A percentile compares a stretch with the other conserved stretches of the same genome.
Evolutionary conservation across 106 monocot genomes (phyloP).

Genomic region (Dendrobium officinale): DNA sequence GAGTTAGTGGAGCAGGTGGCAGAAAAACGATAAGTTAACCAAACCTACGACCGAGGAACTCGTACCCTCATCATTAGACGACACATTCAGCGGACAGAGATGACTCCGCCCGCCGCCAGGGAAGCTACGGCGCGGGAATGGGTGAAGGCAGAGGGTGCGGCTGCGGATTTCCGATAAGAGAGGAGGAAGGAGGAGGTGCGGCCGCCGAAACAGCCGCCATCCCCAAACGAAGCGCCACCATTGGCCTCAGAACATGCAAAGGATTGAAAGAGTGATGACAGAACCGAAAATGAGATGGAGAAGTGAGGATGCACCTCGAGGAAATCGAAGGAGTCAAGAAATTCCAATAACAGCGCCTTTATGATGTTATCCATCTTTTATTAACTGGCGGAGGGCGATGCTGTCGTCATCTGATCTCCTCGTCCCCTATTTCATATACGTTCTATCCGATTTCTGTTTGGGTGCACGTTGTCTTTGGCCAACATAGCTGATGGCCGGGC

Average conservation of each 20-base stretch:
- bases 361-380: neutral
- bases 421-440: neutral
- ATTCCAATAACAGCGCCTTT: neutral
- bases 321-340: neutral
- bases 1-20: neutral
- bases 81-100: neutral
- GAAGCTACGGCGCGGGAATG: neutral
- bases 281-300: neutral
- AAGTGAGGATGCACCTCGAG: neutral
- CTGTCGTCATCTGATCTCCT: neutral
- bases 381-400: neutral
- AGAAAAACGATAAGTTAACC: neutral
- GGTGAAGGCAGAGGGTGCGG: neutral
- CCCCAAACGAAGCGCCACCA: neutral
- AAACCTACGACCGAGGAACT: neutral
- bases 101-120: neutral
- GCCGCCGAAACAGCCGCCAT: conserved; percentile 3
- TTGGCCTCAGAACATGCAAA: neutral
- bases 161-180: neutral
- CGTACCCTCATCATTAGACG: neutral
- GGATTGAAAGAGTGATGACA: neutral
- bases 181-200: neutral
- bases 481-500: too few relatives aligned
- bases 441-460: too few relatives aligned
- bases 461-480: too few relatives aligned